phyloP scores from a whole-genome alignment of 2,329 filamentous ascomycete genomes.

The Clonostachys byssicola region DNA sequence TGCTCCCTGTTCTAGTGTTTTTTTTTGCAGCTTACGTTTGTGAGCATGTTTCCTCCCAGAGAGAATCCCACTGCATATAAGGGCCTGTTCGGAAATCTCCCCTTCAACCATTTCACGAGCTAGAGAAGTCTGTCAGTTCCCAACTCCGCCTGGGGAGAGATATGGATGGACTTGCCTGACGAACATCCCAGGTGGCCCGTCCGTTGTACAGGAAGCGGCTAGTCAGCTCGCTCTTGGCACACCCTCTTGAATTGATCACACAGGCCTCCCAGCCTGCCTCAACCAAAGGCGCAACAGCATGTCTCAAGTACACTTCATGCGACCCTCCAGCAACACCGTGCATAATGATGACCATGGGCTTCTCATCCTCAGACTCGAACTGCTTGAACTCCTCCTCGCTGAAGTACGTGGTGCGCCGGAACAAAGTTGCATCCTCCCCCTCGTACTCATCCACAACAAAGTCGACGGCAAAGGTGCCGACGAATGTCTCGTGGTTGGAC shows the following conservation, averaged over 20 bases:
- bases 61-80: conserved; percentile 91
- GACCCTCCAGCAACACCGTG: conserved; percentile 90
- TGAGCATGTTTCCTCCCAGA: conserved; percentile 90
- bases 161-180: conserved; percentile 44
- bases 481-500: conserved; percentile 47
- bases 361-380: conserved; percentile 67
- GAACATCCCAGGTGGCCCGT: conserved; percentile 87
- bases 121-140: too few relatives aligned
- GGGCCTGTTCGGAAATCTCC: conserved; percentile 80
- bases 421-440: conserved; percentile 56
- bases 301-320: conserved; percentile 84
- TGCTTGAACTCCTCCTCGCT: conserved; percentile 61
- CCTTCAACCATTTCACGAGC: conserved; percentile 66
- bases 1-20: background rate
- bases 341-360: conserved; percentile 85
- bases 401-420: conserved; percentile 75
- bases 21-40: conserved; percentile 62
- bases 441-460: conserved; percentile 62
- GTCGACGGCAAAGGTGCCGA: conserved; percentile 84
- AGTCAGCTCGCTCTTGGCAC: conserved; percentile 79
- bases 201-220: conserved; percentile 88
- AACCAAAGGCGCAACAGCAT: conserved; percentile 74
- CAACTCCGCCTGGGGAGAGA: too few relatives aligned
- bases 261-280: conserved; percentile 81
- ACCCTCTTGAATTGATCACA: conserved; percentile 91